Evolutionary conservation across 2,329 filamentous ascomycete genomes (phyloP).

Genomic region (Trichoderma atroviride): DNA sequence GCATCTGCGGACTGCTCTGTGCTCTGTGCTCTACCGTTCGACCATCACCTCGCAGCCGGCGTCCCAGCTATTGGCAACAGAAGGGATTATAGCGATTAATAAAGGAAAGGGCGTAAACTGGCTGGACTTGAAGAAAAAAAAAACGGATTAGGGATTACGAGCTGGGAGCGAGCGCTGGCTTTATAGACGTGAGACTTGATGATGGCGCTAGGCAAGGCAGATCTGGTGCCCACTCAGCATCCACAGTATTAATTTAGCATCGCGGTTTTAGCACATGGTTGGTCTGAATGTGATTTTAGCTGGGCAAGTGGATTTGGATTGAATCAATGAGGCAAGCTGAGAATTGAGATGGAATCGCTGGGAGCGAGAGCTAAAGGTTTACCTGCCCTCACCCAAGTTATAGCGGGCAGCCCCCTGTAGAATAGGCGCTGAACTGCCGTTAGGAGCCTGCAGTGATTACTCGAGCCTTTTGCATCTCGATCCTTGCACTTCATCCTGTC

Average conservation of each 20-base stretch:
- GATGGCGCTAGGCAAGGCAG: background rate
- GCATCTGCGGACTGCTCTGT: background rate
- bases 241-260: background rate
- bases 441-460: background rate
- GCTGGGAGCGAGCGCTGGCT: background rate
- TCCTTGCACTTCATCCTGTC: too few species aligned
- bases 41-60: background rate
- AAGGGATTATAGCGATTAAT: background rate
- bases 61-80: background rate
- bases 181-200: background rate
- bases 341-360: too few species aligned
- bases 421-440: background rate
- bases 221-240: background rate
- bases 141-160: background rate
- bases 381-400: background rate
- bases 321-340: background rate
- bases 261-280: background rate
- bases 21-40: too few species aligned
- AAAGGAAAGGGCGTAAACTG: background rate
- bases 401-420: background rate
- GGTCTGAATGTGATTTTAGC: background rate
- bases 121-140: background rate
- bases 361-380: background rate
- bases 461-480: too few species aligned
- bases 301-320: background rate